A percentile compares a stretch with the other conserved stretches of the same genome.
Conservation (phyloP, 345 rosid species). For the Citrus maxima region DNA sequence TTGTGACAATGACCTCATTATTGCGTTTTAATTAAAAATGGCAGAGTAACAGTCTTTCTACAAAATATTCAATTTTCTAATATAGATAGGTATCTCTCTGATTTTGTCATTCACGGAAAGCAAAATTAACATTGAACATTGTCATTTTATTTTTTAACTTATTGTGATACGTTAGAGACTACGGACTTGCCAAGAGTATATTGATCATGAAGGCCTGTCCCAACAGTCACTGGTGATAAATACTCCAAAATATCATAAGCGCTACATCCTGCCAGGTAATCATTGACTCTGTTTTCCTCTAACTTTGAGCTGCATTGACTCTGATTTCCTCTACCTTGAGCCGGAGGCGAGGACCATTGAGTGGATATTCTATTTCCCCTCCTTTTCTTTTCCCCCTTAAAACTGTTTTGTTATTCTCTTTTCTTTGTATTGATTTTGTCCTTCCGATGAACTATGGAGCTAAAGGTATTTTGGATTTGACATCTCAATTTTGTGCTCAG, state of each 20-base stretch:
- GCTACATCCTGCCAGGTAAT: conserved; percentile 82
- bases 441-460: neutral
- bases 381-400: neutral
- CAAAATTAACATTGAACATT: neutral
- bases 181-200: conserved; percentile 75
- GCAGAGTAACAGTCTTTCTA: neutral
- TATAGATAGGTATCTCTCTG: neutral
- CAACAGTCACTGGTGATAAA: conserved; percentile 75
- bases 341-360: no score
- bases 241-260: conserved; percentile 86
- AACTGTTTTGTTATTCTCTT: neutral
- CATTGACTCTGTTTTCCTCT: neutral
- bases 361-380: neutral
- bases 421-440: neutral
- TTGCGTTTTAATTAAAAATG: neutral
- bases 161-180: conserved; percentile 55
- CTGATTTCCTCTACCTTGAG: neutral
- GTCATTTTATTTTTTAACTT: neutral
- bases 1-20: neutral
- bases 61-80: neutral
- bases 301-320: neutral
- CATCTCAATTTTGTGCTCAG: conserved; percentile 34
- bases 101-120: neutral
- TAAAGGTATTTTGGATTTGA: conserved; percentile 1
- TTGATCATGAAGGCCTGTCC: conserved; percentile 81